Base-by-base conservation (phyloP, 768 basidiomycete species). In the Naematelia encephala region DNA sequence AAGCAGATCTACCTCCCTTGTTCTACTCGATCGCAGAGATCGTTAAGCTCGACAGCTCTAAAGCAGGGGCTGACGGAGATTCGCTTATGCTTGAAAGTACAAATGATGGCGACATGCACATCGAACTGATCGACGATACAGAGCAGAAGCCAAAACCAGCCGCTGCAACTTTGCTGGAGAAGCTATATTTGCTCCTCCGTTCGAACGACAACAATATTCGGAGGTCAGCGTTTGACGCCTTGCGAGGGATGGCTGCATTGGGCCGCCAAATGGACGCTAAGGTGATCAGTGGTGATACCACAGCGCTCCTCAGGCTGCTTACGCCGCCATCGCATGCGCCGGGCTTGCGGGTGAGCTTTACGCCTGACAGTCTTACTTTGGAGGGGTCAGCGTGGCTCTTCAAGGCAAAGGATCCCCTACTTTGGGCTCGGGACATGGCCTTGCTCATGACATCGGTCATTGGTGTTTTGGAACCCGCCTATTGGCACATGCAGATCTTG, bases 1-100 rank as follows among this genome's bases (percentile, higher is more conserved):
- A 77, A 80, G 0, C 86, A 91, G 68, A 80, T 94, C 16, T 39
- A 16, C 8, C 8, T 8, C 34, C 34, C 8, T 8, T 39, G 8
- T 8, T 39, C 16, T 8, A 39, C 34, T 16, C 16, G 8, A 8
- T 39, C 34, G 16, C 34, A 16, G 16, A 8, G 16, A 16, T 16
- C 34, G 16, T 16, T 39, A 16, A 39, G 34, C 34, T 39, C 16
- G 16, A 39, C 34, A 16, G 16, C 8, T 8, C 8, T 16, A 39
- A 39, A 39, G 8, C 34, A 8, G 8, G 8, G 34, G 16, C 16
- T 16, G 8, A 39, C 8, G 34, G 34, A 39, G 34, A 39, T 39
- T 8, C 16, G 8, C 16, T 16, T 8, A 39, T 39, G 34, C 34
- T 39, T 8, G 34, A 8, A 8, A 39, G 8, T 39, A 16, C 34